Base-by-base conservation (phyloP, 805 yeast genomes). In the Maudiozyma barnettii region DNA sequence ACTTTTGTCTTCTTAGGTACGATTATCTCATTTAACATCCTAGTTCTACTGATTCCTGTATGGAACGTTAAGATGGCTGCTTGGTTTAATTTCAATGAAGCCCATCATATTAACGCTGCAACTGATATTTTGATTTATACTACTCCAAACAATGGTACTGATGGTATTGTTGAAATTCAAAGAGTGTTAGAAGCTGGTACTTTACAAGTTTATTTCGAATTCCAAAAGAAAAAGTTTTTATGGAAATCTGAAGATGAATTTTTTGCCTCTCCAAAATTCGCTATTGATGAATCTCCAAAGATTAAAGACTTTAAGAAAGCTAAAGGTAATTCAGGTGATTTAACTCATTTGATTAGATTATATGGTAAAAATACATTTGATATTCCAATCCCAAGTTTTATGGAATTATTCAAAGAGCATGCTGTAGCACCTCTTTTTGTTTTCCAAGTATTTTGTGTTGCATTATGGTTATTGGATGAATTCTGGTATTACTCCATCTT, bases 381-480 rank as follows among this genome's bases (percentile, higher is more conserved):
- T 61, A 91, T 93, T 54, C 99, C 99, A 29, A 77, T 93, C 47
- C 99, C 99, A 44, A 78, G 96, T 0, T 91, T 93, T 58, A 53
- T 76, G 48, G 98, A 91, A 66, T 73, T 93, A 58, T 93, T 93
- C 73, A 83, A 87, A 61, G 98, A 93, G 68, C 99, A 93, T 64
- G 98, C 98, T 10, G 90, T 93, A 37, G 98, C 99, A 13, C 99
- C 99, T 12, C 87, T 93, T 65, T 93, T 93, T 58, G 96, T 93
- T 22, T 93, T 93, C 73, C 99, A 93, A 71, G 75, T 93, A 48
- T 93, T 93, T 65, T 90, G 97, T 63, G 95, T 91, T 49, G 95
- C 91, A 4, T 73, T 93, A 52, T 93, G 98, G 97, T 77, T 87
- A 61, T 78, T 93, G 78, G 98, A 93, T 68, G 97, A 91, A 56